Evolutionary conservation across 139 green algal genomes (phyloP), one percentile per base, ranked within the genome.

Genomic region (Raphidocelis subcapitata): DNA sequence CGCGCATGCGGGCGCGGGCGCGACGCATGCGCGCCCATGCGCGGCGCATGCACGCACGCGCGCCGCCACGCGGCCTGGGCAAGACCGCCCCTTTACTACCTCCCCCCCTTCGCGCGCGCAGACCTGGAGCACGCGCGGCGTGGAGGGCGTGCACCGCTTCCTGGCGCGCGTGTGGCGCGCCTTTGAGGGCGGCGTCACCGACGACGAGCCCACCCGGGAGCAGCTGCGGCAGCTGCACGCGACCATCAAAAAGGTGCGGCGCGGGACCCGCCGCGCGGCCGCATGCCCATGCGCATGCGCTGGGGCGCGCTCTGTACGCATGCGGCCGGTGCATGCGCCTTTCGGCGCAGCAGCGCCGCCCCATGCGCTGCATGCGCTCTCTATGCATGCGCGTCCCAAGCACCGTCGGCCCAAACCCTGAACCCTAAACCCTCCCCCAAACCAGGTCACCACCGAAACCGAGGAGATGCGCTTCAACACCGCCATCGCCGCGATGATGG

Each of bases 401-500:
- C 12, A 49, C 41, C 12, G 41, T 49, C 41, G 8, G 12, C 8
- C 8, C 41, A 49, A 49, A 15, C 26, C 10, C n/a, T 15, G 55
- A 10, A 8, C n/a, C n/a, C 10, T 5, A 8, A 14, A 35, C 26
- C n/a, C n/a, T 18, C 54, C 24, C 16, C n/a, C 54, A 12, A 62
- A 8, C n/a, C 54, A 62, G 54, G 93, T 99, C 60, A 97, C 89
- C 5, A 87, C 93, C 44, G 96, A 99, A 60, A 97, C 92, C 0
- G 95, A 99, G 79, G 86, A 91, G 66, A 82, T 99, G 89, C 87
- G 94, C 16, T 99, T 99, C 86, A 99, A 99, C 84, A 99, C 96
- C 2, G 96, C 76, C 68, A 98, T 99, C 66, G 81, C 94, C 0
- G 91, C 93, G 12, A 98, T 99, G 96, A 99, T 99, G 96, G 96